phyloP scores from a whole-genome alignment of 495 filamentous ascomycete species.

The Glutinoglossum americanum region DNA sequence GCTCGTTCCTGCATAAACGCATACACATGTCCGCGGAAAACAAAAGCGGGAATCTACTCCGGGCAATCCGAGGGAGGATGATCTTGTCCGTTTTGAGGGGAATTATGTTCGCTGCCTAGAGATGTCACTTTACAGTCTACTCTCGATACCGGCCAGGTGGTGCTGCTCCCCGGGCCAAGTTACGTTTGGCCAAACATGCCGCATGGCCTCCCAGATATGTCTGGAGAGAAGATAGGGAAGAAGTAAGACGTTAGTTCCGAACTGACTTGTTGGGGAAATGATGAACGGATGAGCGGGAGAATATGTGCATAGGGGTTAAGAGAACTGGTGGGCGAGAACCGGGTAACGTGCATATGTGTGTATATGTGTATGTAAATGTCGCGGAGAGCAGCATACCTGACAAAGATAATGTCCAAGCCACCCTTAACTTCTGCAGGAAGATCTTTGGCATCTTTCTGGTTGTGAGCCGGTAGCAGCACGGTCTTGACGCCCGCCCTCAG shows the following conservation, averaged over 20 bases:
- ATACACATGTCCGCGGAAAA: no score
- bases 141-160: slow-evolving; percentile 38
- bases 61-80: no score
- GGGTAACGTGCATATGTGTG: slow-evolving; percentile 1
- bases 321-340: no score
- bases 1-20: no score
- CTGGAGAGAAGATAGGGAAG: slow-evolving; percentile 18
- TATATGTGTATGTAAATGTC: neutral
- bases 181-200: slow-evolving; percentile 62
- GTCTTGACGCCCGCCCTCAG: slow-evolving; percentile 85
- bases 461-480: slow-evolving; percentile 69
- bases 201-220: slow-evolving; percentile 78
- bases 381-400: slow-evolving; percentile 35
- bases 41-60: no score
- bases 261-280: neutral
- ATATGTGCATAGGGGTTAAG: no score
- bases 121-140: slow-evolving; percentile 26
- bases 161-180: slow-evolving; percentile 60
- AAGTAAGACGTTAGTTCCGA: slow-evolving; percentile 7
- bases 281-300: neutral
- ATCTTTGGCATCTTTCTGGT: slow-evolving; percentile 85
- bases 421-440: slow-evolving; percentile 76
- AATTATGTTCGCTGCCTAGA: no score
- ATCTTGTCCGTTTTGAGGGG: no score
- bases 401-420: slow-evolving; percentile 72